A percentile compares a stretch with the other conserved stretches of the same genome.
Evolutionary conservation across 495 filamentous ascomycete species (phyloP).

Genomic region (Neurospora sp.): DNA sequence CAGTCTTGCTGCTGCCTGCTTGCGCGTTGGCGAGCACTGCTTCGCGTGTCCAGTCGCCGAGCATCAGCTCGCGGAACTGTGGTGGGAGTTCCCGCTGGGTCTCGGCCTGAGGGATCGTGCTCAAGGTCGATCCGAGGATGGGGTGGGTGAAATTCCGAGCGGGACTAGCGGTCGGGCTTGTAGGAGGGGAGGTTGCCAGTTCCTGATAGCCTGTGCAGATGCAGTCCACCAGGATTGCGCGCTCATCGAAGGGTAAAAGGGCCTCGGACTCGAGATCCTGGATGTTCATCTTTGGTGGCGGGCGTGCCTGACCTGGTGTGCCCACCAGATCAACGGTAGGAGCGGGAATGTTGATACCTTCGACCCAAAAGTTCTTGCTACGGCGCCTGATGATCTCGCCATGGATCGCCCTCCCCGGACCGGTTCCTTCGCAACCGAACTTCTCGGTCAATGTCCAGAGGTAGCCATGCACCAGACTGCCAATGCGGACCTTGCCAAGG

Average conservation of each 20-base stretch:
- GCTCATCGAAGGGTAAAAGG: slow-evolving; percentile 55
- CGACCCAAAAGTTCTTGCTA: slow-evolving; percentile 64
- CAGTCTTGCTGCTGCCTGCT: slow-evolving; percentile 54
- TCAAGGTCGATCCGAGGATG: slow-evolving; percentile 38
- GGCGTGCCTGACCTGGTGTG: slow-evolving; percentile 36
- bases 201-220: slow-evolving; percentile 60
- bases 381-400: slow-evolving; percentile 66
- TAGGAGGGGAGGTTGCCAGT: slow-evolving; percentile 46
- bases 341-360: slow-evolving; percentile 57
- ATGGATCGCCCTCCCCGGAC: slow-evolving; percentile 56
- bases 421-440: slow-evolving; percentile 63
- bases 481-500: slow-evolving; percentile 60
- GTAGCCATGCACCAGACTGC: slow-evolving; percentile 79
- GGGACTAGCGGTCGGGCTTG: slow-evolving; percentile 64
- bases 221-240: slow-evolving; percentile 54
- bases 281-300: slow-evolving; percentile 35
- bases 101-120: slow-evolving; percentile 24
- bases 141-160: slow-evolving; percentile 53
- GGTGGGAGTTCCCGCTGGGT: slow-evolving; percentile 27
- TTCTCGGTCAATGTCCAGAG: slow-evolving; percentile 66
- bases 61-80: slow-evolving; percentile 58
- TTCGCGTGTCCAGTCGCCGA: slow-evolving; percentile 65
- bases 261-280: slow-evolving; percentile 47
- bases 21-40: slow-evolving; percentile 55
- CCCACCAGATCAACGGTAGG: slow-evolving; percentile 41